Percentiles rank a stretch among this genome's conserved stretches.
These are phyloP conservation scores for Acacia concinna DNA, from an alignment of 331 rosid genomes.

Conservation along the genomic window DNA sequence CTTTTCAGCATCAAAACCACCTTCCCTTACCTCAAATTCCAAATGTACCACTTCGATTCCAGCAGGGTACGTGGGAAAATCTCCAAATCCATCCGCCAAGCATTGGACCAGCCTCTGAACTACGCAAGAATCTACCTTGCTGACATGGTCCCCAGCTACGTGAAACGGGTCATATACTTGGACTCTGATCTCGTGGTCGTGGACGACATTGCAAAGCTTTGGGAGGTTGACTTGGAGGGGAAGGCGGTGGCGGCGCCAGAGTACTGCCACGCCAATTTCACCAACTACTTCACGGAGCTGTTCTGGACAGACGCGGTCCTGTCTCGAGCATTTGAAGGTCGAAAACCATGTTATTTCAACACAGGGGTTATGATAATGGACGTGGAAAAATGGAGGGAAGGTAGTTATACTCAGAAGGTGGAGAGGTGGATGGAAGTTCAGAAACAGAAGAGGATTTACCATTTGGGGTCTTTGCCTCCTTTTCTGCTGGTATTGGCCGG, in stretches of 20 bases:
- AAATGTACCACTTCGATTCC: constrained; percentile 63
- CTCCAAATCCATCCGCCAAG: constrained; percentile 77
- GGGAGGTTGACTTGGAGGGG: constrained; percentile 71
- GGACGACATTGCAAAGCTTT: constrained; percentile 68
- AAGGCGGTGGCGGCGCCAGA: constrained; percentile 86
- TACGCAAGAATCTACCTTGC: constrained; percentile 80
- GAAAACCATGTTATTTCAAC: constrained; percentile 79
- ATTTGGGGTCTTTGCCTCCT: constrained; percentile 86
- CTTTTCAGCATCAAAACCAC: constrained; percentile 68
- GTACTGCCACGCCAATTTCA: constrained; percentile 80
- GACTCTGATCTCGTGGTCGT: constrained; percentile 85
- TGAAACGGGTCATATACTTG: constrained; percentile 65
- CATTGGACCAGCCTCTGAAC: constrained; percentile 82
- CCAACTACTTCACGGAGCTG: constrained; percentile 57
- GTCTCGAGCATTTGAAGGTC: constrained; percentile 44
- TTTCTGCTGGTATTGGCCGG: constrained; percentile 77
- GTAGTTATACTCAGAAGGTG: constrained; percentile 52
- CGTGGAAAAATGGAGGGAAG: constrained; percentile 71
- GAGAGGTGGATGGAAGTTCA: constrained; percentile 86
- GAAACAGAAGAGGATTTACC: constrained; percentile 76
- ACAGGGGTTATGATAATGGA: constrained; percentile 90
- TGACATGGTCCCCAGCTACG: constrained; percentile 62
- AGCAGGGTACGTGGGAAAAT: constrained; percentile 69
- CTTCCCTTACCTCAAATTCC: constrained; percentile 78
- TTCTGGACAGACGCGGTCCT: constrained; percentile 59